Evolutionary conservation across 1,284 basidiomycete species (phyloP), one percentile per base, ranked within the genome.

Genomic region (Pyrrhoderma noxium): DNA sequence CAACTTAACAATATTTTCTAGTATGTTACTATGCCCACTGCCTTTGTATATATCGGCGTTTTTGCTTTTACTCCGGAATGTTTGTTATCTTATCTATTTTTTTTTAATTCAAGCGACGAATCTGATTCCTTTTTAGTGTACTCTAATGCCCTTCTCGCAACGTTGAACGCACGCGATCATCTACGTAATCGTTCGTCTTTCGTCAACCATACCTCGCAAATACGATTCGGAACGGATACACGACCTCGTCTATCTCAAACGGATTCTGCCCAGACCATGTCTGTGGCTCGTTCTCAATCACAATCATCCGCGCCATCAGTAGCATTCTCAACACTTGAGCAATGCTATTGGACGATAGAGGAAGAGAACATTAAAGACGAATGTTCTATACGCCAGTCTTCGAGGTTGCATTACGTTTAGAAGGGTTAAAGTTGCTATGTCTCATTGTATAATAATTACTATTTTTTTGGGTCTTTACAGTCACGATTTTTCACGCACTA

Each of bases 81-180:
- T 51, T 8, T 37, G 50, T 51, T 4, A n/a, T 3, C 21, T 5
- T 31, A 31, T 11, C 5, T 5, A 11, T n/a, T n/a, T n/a, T n/a
- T n/a, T n/a, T n/a, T n/a, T n/a, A n/a, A n/a, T n/a, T n/a, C n/a
- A n/a, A n/a, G n/a, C n/a, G n/a, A n/a, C n/a, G n/a, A n/a, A n/a
- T n/a, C n/a, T 31, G 27, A 5, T 31, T 5, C 5, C 27, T 31
- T 51, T 14, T 19, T 37, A 51, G 50, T 51, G 13, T 45, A 51
- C 19, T 38, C 44, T 7, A 51, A 51, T 51, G 44, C 50, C n/a
- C 44, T 51, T 3, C 50, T 51, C 19, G 50, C 34, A 19, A 51
- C 50, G 8, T 31, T 51, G 18, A 51, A 51, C 19, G 50, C 50
- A n/a, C 50, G 50, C 42, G 36, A 51, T 4, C n/a, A 11, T 7